Evolutionary conservation across 306 rosid species (phyloP), one percentile per base, ranked within the genome.

Genomic region (Cucurbita maxima): DNA sequence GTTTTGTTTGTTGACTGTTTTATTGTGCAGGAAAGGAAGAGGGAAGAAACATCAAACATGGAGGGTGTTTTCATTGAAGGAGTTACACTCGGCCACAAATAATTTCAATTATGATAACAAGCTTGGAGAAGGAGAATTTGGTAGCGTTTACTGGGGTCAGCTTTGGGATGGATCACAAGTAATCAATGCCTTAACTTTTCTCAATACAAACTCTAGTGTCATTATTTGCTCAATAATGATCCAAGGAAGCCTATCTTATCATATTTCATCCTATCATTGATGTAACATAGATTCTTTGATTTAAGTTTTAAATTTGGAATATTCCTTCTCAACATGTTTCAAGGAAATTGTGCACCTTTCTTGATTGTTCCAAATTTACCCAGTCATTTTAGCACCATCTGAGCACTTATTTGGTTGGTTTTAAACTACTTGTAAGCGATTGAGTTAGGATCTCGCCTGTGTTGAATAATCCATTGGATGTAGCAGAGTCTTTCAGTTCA

Each of bases 151-250:
- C 79, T 91, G 99, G 99, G 99, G 99, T 67, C 99, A 94, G 88
- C 99, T 94, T 34, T 91, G 97, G 97, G 99, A 94, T 83, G 99
- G 99, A 84, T 89, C 99, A 2, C 99, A 94, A 80, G 99, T 94
- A 83, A 63, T 59, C 74, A 58, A 74, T 19, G 48, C 15, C 15
- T 50, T 19, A 20, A 56, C 22, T 73, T 73, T 34, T 25, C 20
- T 44, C 1, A 1, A 37, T 11, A 1, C 38, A 10, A 51, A 37
- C 53, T 18, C 54, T 4, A 1, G 20, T 54, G 41, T 25, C 25
- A 53, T 72, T 52, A 72, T 72, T 55, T 68, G 19, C 53, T 47
- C 41, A 47, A 68, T 45, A 48, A 47, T 47, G 22, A 40, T 40
- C 48, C 1, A n/a, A 41, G 8, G 34, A 41, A 0, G 14, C 30